These are phyloP conservation scores for Botrytis galanthina DNA, from an alignment of 2,329 filamentous ascomycete species.

Conservation along the genomic window DNA sequence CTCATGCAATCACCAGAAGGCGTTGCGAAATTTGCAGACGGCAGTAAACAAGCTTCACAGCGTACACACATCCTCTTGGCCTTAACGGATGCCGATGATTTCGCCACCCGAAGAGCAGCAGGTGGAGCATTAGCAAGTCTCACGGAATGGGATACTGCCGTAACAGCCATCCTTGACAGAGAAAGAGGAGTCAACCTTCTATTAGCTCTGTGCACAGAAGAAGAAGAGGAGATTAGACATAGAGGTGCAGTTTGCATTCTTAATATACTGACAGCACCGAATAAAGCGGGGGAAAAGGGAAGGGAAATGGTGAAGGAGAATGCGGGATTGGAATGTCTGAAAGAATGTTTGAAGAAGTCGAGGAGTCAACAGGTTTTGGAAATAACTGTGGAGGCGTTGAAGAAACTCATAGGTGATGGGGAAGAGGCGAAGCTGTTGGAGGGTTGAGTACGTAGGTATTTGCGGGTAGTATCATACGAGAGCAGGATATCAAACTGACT, in stretches of 20 bases:
- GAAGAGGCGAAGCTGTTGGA: not conserved
- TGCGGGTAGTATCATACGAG: not conserved
- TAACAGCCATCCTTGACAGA: constrained; percentile 66
- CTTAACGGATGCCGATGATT: constrained; percentile 81
- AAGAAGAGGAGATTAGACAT: constrained; percentile 64
- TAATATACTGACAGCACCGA: constrained; percentile 69
- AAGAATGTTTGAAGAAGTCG: constrained; percentile 66
- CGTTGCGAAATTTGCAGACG: constrained; percentile 67
- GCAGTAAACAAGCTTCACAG: constrained; percentile 63
- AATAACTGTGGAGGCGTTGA: constrained; percentile 69
- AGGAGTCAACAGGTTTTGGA: constrained; percentile 68
- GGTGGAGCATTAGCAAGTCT: constrained; percentile 86
- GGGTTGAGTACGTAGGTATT: not conserved
- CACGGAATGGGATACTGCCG: constrained; percentile 72
- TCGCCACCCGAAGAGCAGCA: constrained; percentile 75
- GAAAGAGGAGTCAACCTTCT: constrained; percentile 73
- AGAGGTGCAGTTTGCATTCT: constrained; percentile 73
- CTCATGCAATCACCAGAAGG: constrained; percentile 69
- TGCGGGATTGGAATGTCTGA: constrained; percentile 66
- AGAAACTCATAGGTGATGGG: constrained; percentile 42
- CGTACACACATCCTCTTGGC: constrained; percentile 82
- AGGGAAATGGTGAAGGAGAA: constrained; percentile 58
- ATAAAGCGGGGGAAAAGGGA: constrained; percentile 61
- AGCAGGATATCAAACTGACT: not conserved
- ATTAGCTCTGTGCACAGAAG: constrained; percentile 75